These are phyloP conservation scores for Hypoxylon sp. DNA, from an alignment of 2,329 filamentous ascomycete genomes.

Conservation along the genomic window DNA sequence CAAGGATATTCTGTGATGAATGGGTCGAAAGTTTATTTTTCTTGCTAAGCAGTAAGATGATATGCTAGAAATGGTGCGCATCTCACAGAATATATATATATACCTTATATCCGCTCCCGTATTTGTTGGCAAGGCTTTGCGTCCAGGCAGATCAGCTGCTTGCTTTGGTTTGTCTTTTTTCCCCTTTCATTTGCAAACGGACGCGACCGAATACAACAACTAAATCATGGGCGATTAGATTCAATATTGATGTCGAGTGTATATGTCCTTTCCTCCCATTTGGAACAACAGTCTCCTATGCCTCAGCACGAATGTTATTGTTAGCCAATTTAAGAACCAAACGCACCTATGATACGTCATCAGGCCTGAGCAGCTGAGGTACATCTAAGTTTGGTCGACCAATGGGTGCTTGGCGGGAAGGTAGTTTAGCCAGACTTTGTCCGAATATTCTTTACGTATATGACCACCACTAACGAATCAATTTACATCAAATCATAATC, in stretches of 20 bases:
- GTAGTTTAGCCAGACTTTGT: background rate
- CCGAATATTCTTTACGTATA: conserved; percentile 1
- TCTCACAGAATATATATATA: conserved; percentile 20
- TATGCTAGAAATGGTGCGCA: conserved; percentile 12
- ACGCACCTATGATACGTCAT: background rate
- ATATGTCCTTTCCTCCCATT: background rate
- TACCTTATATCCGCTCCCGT: no score
- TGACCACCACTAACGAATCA: background rate
- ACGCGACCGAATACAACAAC: background rate
- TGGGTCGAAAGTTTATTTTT: background rate
- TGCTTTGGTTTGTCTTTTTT: background rate
- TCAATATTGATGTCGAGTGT: background rate
- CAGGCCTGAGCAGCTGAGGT: no score
- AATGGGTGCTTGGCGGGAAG: background rate
- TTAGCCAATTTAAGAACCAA: background rate
- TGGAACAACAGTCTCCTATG: background rate
- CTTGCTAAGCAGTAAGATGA: conserved; percentile 1
- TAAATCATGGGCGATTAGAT: background rate
- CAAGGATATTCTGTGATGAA: background rate
- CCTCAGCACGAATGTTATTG: background rate
- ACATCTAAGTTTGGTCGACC: background rate
- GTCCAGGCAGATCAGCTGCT: background rate
- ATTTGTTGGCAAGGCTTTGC: background rate
- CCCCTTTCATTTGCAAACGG: background rate
- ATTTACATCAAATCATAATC: conserved; percentile 8